A percentile compares a stretch with the other conserved stretches of the same genome.
These are phyloP conservation scores for Claviceps quebecensis DNA, from an alignment of 2,329 filamentous ascomycete species.

Conservation along the genomic window DNA sequence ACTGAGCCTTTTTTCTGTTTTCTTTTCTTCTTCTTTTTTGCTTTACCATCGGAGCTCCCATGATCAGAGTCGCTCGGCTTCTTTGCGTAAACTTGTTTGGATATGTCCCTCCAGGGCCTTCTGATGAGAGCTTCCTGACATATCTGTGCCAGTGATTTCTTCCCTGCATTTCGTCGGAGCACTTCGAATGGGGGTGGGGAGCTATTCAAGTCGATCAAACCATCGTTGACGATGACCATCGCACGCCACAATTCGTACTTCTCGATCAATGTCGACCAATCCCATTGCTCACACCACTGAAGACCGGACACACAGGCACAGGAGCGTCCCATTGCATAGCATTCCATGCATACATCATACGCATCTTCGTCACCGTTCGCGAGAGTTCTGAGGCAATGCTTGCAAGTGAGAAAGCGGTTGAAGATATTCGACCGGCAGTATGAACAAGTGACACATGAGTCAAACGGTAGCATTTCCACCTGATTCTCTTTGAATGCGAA, in stretches of 20 bases:
- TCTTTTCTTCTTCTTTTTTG: slow-evolving; percentile 45
- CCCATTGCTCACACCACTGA: slow-evolving; percentile 86
- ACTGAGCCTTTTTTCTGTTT: slow-evolving; percentile 41
- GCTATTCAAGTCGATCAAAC: slow-evolving; percentile 47
- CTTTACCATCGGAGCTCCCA: slow-evolving; percentile 46
- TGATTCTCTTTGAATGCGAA: slow-evolving; percentile 60
- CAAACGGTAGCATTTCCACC: slow-evolving; percentile 65
- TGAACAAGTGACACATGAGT: slow-evolving; percentile 86
- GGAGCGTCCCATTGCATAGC: slow-evolving; percentile 91
- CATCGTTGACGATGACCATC: slow-evolving; percentile 61
- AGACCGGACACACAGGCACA: slow-evolving; percentile 78
- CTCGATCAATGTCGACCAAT: slow-evolving; percentile 62
- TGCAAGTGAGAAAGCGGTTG: slow-evolving; percentile 90
- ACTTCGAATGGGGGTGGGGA: slow-evolving; percentile 60
- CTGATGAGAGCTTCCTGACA: slow-evolving; percentile 76
- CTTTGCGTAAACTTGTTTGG: slow-evolving; percentile 38
- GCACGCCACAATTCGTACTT: slow-evolving; percentile 75
- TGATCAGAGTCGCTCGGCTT: slow-evolving; percentile 36
- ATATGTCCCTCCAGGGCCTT: slow-evolving; percentile 73
- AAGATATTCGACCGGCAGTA: slow-evolving; percentile 96
- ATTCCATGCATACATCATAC: slow-evolving; percentile 97
- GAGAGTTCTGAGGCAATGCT: slow-evolving; percentile 58
- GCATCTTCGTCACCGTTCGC: slow-evolving; percentile 61
- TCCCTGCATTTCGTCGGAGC: slow-evolving; percentile 50
- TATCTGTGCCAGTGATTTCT: slow-evolving; percentile 79